Evolutionary conservation across 116 monocot genomes (phyloP).

Genomic region (Trichopus zeylanicus): DNA sequence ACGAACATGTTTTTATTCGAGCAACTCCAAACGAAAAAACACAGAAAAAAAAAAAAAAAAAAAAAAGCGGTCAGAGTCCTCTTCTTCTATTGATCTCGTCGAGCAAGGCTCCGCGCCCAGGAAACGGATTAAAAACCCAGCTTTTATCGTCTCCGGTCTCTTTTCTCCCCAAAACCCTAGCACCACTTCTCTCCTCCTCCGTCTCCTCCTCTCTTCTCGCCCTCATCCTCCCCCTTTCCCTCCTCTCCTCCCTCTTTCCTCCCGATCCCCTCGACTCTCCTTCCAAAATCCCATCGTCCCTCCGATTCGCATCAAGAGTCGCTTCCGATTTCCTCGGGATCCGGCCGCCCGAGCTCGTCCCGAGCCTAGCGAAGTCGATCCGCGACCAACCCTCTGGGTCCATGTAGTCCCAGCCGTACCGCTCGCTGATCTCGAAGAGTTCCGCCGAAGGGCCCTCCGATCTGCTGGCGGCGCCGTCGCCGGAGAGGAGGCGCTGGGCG

Average conservation of each 20-base stretch:
- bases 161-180: too few relatives aligned
- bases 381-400: conserved; percentile 60
- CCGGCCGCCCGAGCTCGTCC: conserved; percentile 64
- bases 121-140: too few relatives aligned
- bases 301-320: too few relatives aligned
- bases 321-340: conserved; percentile 35
- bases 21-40: too few relatives aligned
- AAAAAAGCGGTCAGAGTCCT: too few relatives aligned
- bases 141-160: too few relatives aligned
- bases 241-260: neutral
- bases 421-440: conserved; percentile 39
- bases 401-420: conserved; percentile 72
- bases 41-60: too few relatives aligned
- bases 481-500: conserved; percentile 41
- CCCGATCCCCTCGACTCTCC: conserved; percentile 3
- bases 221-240: conserved; percentile 10
- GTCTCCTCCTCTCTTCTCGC: conserved; percentile 1
- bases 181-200: conserved; percentile 19
- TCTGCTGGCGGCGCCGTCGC: conserved; percentile 10
- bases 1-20: too few relatives aligned
- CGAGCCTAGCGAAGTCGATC: conserved; percentile 51
- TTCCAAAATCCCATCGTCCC: neutral
- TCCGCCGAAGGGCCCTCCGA: conserved; percentile 15
- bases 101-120: too few relatives aligned
- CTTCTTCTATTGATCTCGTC: too few relatives aligned